Conservation (phyloP, 176 grass and related monocot species). For the Aechmea fasciata region DNA sequence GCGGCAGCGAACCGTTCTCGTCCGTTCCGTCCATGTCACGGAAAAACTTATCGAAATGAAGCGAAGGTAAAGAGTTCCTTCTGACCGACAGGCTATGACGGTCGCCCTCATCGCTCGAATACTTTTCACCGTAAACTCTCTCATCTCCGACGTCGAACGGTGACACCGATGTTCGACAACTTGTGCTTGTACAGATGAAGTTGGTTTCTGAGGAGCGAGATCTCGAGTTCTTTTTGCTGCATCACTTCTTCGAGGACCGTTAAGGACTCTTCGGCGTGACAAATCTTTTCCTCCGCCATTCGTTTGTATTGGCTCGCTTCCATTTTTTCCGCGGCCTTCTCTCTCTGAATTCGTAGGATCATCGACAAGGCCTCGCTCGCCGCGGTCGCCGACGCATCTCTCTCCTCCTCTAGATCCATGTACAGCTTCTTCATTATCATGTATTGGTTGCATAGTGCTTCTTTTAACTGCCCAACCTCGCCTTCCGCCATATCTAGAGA, state of each 20-base stretch:
- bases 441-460: conserved; percentile 65
- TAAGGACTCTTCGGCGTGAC: conserved; percentile 43
- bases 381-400: conserved; percentile 79
- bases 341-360: conserved; percentile 82
- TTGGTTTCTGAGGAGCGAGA: conserved; percentile 53
- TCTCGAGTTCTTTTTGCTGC: conserved; percentile 81
- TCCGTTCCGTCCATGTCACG: conserved; percentile 28
- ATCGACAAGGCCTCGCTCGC: conserved; percentile 53
- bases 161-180: conserved; percentile 36
- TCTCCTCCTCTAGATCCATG: conserved; percentile 81
- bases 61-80: conserved; percentile 48
- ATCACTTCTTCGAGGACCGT: conserved; percentile 52
- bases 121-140: conserved; percentile 22
- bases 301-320: conserved; percentile 90
- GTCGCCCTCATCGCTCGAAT: conserved; percentile 27
- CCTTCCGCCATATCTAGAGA: conserved; percentile 45
- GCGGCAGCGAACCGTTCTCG: too few species aligned
- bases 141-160: conserved; percentile 36
- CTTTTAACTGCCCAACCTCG: conserved; percentile 43
- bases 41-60: conserved; percentile 29
- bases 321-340: conserved; percentile 82
- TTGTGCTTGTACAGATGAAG: conserved; percentile 49
- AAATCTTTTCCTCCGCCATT: conserved; percentile 78
- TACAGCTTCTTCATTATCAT: conserved; percentile 78
- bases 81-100: conserved; percentile 23